A percentile compares a stretch with the other conserved stretches of the same genome.
These are phyloP conservation scores for Aspergillus vadensis DNA, from an alignment of 2,329 filamentous ascomycete species.

Conservation along the genomic window DNA sequence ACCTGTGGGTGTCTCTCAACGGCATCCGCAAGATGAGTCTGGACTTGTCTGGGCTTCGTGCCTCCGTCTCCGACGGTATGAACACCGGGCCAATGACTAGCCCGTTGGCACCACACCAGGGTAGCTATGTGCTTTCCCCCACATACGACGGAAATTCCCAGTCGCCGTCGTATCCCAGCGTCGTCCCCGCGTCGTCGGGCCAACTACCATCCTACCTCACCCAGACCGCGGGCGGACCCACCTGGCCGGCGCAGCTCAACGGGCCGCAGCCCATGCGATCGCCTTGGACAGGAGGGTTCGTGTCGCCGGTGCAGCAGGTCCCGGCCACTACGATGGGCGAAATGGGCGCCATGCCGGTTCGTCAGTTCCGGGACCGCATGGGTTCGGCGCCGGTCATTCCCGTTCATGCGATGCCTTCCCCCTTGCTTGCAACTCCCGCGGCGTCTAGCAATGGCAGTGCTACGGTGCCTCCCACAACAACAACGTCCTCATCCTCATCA, in stretches of 20 bases:
- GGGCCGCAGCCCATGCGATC: conserved; percentile 16
- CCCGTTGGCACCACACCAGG: conserved; percentile 24
- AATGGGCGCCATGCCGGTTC: conserved; percentile 17
- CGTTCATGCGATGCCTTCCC: conserved; percentile 22
- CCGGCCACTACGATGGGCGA: conserved; percentile 23
- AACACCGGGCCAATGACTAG: conserved; percentile 28
- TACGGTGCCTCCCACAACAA: conserved; percentile 16
- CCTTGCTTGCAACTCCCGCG: conserved; percentile 8
- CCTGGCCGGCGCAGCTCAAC: conserved; percentile 11
- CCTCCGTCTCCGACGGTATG: conserved; percentile 30
- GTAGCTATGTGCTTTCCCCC: conserved; percentile 31
- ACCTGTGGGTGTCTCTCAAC: conserved; percentile 30
- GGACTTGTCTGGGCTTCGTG: conserved; percentile 34
- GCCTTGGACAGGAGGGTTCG: conserved; percentile 28
- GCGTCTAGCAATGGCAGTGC: conserved; percentile 8
- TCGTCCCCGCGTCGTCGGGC: conserved; percentile 20
- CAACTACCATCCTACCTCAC: conserved; percentile 34
- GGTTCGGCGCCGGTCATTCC: conserved; percentile 38
- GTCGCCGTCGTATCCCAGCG: conserved; percentile 29
- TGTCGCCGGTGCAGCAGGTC: conserved; percentile 23
- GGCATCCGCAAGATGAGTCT: conserved; percentile 40
- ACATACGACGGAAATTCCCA: conserved; percentile 24
- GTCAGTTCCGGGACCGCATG: conserved; percentile 37
- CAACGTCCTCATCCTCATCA: no score
- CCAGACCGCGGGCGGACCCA: conserved; percentile 18